A percentile compares a stretch with the other conserved stretches of the same genome.
Evolutionary conservation across 768 basidiomycete species (phyloP).

Genomic region (Auriscalpium orientale): DNA sequence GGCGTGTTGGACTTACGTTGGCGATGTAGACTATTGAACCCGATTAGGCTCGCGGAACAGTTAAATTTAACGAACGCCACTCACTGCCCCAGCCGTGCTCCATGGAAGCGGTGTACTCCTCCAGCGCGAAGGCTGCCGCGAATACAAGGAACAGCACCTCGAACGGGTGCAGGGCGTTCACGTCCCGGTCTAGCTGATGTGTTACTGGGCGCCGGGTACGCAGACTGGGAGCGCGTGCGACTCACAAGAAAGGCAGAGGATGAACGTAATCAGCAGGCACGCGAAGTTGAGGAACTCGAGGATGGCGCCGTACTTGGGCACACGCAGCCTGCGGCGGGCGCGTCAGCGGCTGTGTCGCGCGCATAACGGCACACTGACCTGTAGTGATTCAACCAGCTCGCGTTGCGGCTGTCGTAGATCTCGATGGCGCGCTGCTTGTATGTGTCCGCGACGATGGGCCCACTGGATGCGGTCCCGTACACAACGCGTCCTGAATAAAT

Average conservation of each 20-base stretch:
- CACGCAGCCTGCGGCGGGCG: slow-evolving; percentile 51
- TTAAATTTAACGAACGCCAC: slow-evolving; percentile 23
- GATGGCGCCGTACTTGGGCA: slow-evolving; percentile 72
- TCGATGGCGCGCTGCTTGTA: slow-evolving; percentile 77
- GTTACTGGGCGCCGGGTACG: not conserved
- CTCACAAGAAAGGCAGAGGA: slow-evolving; percentile 71
- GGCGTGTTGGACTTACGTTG: slow-evolving; percentile 40
- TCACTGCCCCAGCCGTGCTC: slow-evolving; percentile 85
- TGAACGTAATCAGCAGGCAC: slow-evolving; percentile 57
- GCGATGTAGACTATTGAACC: slow-evolving; percentile 62
- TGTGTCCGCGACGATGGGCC: slow-evolving; percentile 82
- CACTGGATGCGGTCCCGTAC: slow-evolving; percentile 44
- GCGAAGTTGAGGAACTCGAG: slow-evolving; percentile 77
- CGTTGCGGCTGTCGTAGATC: slow-evolving; percentile 57
- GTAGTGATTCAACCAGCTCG: slow-evolving; percentile 80
- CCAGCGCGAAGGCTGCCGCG: slow-evolving; percentile 69
- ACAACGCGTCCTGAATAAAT: slow-evolving; percentile 79
- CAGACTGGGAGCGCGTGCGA: slow-evolving; percentile 9
- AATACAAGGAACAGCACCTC: slow-evolving; percentile 73
- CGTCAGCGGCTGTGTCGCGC: not conserved
- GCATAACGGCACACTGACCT: slow-evolving; percentile 33
- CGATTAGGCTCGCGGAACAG: not conserved
- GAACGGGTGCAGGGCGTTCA: slow-evolving; percentile 43
- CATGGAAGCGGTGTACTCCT: slow-evolving; percentile 81
- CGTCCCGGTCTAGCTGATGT: slow-evolving; percentile 43